phyloP scores from a whole-genome alignment of 345 rosid species.

The Pistacia vera region DNA sequence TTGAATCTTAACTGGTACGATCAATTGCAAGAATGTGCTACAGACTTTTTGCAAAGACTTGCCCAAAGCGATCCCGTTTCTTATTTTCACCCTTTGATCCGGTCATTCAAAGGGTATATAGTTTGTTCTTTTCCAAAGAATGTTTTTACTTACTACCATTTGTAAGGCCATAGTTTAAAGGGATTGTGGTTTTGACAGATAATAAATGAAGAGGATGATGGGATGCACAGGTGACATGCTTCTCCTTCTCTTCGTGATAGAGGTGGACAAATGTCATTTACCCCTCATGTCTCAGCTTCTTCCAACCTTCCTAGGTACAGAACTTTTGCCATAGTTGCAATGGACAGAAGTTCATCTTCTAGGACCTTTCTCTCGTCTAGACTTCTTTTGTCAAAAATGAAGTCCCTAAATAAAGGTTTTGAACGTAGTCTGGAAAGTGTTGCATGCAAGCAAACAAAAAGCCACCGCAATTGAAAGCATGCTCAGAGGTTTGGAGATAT shows the following conservation, averaged over 20 bases:
- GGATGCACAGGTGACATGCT: constrained; percentile 92
- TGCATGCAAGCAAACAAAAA: constrained; percentile 97
- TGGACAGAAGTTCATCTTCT: constrained; percentile 86
- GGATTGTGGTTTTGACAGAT: constrained; percentile 45
- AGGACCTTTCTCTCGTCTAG: constrained; percentile 79
- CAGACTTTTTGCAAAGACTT: too few relatives aligned
- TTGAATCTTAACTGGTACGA: too few relatives aligned
- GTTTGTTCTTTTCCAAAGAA: too few relatives aligned
- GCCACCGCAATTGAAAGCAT: constrained; percentile 98
- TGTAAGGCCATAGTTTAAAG: neutral
- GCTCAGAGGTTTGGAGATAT: constrained; percentile 92
- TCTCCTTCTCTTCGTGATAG: constrained; percentile 95
- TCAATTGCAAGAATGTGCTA: too few relatives aligned
- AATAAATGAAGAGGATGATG: constrained; percentile 94
- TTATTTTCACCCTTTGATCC: too few relatives aligned
- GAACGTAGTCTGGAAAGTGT: constrained; percentile 97
- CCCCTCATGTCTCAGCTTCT: constrained; percentile 56
- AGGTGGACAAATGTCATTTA: constrained; percentile 58
- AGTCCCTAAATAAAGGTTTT: constrained; percentile 61
- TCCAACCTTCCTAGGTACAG: constrained; percentile 80
- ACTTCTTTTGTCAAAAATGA: constrained; percentile 64
- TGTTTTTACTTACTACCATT: too few relatives aligned
- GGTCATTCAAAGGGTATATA: too few relatives aligned
- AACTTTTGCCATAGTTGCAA: constrained; percentile 94
- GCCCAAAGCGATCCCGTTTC: too few relatives aligned